Conservation (phyloP, 305 asterid genomes). For the Fraxinus floribunda region DNA sequence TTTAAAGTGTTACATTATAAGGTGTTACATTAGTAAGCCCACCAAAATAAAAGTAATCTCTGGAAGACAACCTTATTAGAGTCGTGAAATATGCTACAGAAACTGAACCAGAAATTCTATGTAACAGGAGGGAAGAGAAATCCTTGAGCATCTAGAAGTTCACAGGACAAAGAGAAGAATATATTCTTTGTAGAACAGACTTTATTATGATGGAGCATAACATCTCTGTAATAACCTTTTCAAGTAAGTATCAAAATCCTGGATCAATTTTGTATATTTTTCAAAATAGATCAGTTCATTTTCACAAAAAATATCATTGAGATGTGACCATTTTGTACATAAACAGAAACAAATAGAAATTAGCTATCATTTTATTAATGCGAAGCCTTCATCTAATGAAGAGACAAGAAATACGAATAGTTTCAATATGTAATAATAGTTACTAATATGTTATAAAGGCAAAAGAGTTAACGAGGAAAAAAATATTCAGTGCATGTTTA, state of each 20-base stretch:
- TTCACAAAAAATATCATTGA: not conserved
- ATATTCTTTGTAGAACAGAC: not conserved
- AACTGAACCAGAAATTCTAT: not conserved
- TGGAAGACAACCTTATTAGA: not conserved
- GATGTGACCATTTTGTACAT: not conserved
- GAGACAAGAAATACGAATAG: not conserved
- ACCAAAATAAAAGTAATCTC: not conserved
- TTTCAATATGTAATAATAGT: not conserved
- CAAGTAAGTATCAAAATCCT: not conserved
- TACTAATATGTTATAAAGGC: not conserved
- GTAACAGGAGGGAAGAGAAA: not conserved
- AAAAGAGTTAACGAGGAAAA: not conserved
- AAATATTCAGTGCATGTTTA: not conserved
- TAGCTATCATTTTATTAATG: not conserved
- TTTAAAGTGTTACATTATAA: not conserved
- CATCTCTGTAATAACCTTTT: not conserved
- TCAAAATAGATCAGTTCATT: not conserved
- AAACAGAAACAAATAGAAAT: not conserved
- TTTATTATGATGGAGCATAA: not conserved
- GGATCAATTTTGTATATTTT: not conserved
- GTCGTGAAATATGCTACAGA: not conserved
- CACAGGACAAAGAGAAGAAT: not conserved
- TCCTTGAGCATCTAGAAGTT: not conserved
- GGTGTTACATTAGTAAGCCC: not conserved
- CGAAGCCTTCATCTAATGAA: not conserved